Percentiles rank a stretch among this genome's conserved stretches.
Evolutionary conservation across 495 filamentous ascomycete genomes (phyloP).

Genomic region (Neurospora terricola): DNA sequence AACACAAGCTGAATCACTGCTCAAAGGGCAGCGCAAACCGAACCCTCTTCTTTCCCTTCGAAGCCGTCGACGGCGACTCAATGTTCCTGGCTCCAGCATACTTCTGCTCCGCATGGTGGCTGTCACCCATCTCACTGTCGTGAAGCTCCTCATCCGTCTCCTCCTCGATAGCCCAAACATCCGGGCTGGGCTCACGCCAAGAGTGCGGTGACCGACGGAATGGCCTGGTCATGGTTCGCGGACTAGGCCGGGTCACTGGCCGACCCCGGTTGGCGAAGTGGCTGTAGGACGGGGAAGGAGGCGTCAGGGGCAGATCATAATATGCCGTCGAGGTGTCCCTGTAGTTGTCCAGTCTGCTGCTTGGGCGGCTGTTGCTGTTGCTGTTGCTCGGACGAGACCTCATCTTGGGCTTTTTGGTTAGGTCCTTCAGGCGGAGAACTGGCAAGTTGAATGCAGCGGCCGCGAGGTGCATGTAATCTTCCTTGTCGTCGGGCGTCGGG

Average conservation of each 20-base stretch:
- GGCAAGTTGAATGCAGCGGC: conserved; percentile 11
- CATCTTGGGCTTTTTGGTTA: conserved; percentile 8
- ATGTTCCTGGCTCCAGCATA: conserved; percentile 13
- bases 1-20: conserved; percentile 4
- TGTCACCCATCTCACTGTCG: conserved; percentile 25
- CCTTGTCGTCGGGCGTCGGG: conserved; percentile 21
- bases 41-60: conserved; percentile 40
- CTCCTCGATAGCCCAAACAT: conserved; percentile 43
- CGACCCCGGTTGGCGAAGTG: conserved; percentile 7
- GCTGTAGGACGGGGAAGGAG: neutral
- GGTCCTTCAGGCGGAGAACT: conserved; percentile 13
- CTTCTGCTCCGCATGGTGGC: conserved; percentile 12
- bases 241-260: neutral
- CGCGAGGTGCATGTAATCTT: conserved; percentile 31
- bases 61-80: conserved; percentile 29
- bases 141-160: conserved; percentile 32
- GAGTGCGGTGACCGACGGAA: conserved; percentile 28
- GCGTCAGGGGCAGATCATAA: neutral
- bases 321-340: neutral
- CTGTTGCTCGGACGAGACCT: neutral
- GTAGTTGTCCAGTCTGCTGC: neutral
- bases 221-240: conserved; percentile 7
- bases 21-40: conserved; percentile 37
- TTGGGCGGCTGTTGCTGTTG: conserved; percentile 1
- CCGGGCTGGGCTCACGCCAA: conserved; percentile 43